Conservation (phyloP, 495 filamentous ascomycete species). For the Xylaria scruposa region DNA sequence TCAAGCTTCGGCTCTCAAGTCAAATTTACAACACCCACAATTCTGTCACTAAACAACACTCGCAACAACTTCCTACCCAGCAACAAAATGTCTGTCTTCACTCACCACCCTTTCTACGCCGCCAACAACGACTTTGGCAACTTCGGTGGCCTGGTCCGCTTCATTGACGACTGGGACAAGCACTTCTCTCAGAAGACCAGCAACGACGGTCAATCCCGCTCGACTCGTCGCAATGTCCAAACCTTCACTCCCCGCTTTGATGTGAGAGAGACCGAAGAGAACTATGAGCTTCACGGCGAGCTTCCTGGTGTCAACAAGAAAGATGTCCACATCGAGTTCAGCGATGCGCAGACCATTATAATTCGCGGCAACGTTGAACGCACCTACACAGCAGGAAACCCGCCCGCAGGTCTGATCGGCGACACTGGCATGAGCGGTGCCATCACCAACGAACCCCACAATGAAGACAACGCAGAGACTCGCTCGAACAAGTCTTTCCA, state of each 20-base stretch:
- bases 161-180: conserved; percentile 77
- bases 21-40: not conserved
- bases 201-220: conserved; percentile 32
- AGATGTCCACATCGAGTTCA: conserved; percentile 83
- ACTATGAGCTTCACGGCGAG: conserved; percentile 87
- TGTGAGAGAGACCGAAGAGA: conserved; percentile 68
- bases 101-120: conserved; percentile 55
- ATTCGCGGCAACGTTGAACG: conserved; percentile 74
- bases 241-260: conserved; percentile 82
- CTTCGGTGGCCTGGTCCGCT: conserved; percentile 73
- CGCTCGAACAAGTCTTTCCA: conserved; percentile 48
- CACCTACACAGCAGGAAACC: conserved; percentile 53
- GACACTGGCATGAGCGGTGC: conserved; percentile 35
- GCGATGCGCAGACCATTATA: conserved; percentile 75
- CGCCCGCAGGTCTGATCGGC: conserved; percentile 46
- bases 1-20: not conserved
- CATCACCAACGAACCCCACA: conserved; percentile 61
- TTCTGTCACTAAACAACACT: conserved; percentile 15
- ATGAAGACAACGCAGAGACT: conserved; percentile 61
- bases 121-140: conserved; percentile 45
- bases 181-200: conserved; percentile 45
- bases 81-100: conserved; percentile 71
- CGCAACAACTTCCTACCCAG: conserved; percentile 19
- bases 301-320: conserved; percentile 82
- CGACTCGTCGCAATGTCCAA: conserved; percentile 26